phyloP scores from a whole-genome alignment of 139 green algal species.

The Micractinium conductrix region DNA sequence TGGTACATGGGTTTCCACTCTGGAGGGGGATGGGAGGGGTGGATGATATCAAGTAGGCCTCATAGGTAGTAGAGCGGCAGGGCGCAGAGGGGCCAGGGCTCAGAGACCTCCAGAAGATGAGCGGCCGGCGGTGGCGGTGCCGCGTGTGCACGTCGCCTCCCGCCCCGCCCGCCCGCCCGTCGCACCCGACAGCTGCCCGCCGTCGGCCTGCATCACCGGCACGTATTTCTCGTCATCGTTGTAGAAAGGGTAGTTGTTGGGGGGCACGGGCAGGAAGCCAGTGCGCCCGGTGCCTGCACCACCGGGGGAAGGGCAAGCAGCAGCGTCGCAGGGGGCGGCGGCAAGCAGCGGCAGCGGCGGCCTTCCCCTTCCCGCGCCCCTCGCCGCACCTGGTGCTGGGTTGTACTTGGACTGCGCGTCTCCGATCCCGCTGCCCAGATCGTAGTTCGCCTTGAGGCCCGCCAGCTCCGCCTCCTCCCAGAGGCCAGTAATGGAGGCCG shows the following conservation, averaged over 20 bases:
- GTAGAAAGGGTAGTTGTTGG: slow-evolving; percentile 96
- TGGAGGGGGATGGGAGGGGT: slow-evolving; percentile 10
- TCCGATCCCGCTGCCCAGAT: not conserved
- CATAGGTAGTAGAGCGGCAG: too few species aligned
- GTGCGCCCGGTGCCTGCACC: slow-evolving; percentile 83
- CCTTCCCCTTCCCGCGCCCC: not conserved
- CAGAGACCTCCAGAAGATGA: too few species aligned
- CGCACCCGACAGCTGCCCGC: slow-evolving; percentile 86
- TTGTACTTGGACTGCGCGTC: slow-evolving; percentile 71
- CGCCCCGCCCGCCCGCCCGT: not conserved
- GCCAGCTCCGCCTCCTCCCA: slow-evolving; percentile 27
- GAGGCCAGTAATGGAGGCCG: not conserved
- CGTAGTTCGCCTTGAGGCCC: slow-evolving; percentile 28
- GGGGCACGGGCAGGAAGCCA: slow-evolving; percentile 75
- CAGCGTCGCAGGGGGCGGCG: not conserved
- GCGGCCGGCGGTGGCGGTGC: too few species aligned
- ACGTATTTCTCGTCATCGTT: slow-evolving; percentile 82
- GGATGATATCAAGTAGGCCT: not conserved
- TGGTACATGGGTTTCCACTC: slow-evolving; percentile 91
- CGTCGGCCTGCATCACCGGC: slow-evolving; percentile 82
- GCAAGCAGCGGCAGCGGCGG: not conserved
- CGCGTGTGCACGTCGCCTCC: too few species aligned
- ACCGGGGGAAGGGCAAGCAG: not conserved
- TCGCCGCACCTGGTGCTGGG: slow-evolving; percentile 70
- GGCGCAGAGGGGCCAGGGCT: too few species aligned